Base-by-base conservation (phyloP, 2,329 filamentous ascomycete species). In the Cyanodermella asteris region DNA sequence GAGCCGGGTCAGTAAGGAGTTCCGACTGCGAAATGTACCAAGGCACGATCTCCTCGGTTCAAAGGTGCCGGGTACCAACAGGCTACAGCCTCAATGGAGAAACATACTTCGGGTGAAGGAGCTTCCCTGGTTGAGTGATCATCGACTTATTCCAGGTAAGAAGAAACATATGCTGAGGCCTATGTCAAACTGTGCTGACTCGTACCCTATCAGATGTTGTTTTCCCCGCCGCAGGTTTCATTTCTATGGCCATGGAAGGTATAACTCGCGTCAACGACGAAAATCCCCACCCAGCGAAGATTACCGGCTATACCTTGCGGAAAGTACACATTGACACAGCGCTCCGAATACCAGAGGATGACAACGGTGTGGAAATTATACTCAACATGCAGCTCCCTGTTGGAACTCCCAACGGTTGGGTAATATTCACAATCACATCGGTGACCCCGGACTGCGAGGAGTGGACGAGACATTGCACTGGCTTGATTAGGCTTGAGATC, bases 141-240 rank as follows among this genome's bases (percentile, higher is more conserved):
- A 58, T 33, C 16, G 22, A 7, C 21, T 30, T 11, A 7, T 16
- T 6, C 6, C 11, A 20, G 13, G 11, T 17, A 11, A 4, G 23
- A 11, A 13, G 14, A n/a, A n/a, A n/a, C n/a, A n/a, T n/a, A n/a
- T n/a, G n/a, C n/a, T n/a, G n/a, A n/a, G n/a, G n/a, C n/a, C n/a
- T n/a, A n/a, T n/a, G n/a, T n/a, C n/a, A n/a, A n/a, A n/a, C n/a
- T n/a, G n/a, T n/a, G n/a, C n/a, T n/a, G n/a, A n/a, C n/a, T n/a
- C n/a, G n/a, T n/a, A n/a, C n/a, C n/a, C n/a, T n/a, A 23, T 15
- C 14, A 23, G n/a, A 27, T 14, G 43, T 47, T 4, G 37, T 61
- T 10, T 38, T 59, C 6, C 56, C 56, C 3, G 53, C 49, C 3
- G 56, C 56, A 1, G 55, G 49, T 0, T 60, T 57, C 33, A 47